These are phyloP conservation scores for Aspergillus chevalieri DNA, from an alignment of 2,329 filamentous ascomycete species.

Conservation along the genomic window DNA sequence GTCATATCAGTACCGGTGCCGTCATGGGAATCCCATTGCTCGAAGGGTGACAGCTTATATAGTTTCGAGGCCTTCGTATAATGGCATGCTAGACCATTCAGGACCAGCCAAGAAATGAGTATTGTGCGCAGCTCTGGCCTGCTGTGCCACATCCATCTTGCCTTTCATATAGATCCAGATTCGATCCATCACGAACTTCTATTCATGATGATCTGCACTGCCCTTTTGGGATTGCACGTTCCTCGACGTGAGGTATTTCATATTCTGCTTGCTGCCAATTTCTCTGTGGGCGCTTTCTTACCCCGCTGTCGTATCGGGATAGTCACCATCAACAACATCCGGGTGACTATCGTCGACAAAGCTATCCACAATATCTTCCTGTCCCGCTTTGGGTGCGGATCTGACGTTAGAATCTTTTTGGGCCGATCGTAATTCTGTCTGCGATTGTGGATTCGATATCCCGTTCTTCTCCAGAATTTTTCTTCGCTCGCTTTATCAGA, in stretches of 20 bases:
- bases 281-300: slow-evolving; percentile 5
- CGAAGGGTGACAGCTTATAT: too few relatives aligned
- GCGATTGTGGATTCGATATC: slow-evolving; percentile 4
- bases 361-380: not conserved
- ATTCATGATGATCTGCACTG: too few relatives aligned
- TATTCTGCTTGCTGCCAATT: not conserved
- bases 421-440: slow-evolving; percentile 4
- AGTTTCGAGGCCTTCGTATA: too few relatives aligned
- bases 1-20: too few relatives aligned
- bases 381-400: not conserved
- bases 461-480: slow-evolving; percentile 3
- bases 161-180: too few relatives aligned
- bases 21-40: too few relatives aligned
- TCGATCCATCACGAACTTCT: too few relatives aligned
- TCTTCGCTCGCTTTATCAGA: not conserved
- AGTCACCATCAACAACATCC: slow-evolving; percentile 7
- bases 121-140: too few relatives aligned
- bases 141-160: too few relatives aligned
- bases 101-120: not conserved
- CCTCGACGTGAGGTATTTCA: not conserved
- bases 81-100: too few relatives aligned
- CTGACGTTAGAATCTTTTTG: slow-evolving; percentile 2
- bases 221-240: not conserved
- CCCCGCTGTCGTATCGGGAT: slow-evolving; percentile 6
- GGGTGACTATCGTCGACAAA: slow-evolving; percentile 4